Percentiles rank a stretch among this genome's conserved stretches.
phyloP scores from a whole-genome alignment of 148 eudicot species.

The Talinum fruticosum region DNA sequence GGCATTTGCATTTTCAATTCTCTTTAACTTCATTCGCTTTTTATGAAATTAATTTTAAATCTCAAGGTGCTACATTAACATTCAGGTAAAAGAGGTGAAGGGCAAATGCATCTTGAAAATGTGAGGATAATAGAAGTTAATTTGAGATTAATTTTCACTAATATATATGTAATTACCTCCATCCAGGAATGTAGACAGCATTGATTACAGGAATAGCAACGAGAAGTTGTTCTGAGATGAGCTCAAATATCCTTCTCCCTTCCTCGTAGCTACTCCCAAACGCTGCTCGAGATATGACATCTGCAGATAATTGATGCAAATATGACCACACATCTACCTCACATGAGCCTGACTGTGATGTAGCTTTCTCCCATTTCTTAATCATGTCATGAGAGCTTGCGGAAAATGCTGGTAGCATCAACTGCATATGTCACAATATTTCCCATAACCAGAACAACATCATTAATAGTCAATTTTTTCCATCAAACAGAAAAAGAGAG shows the following conservation, averaged over 20 bases:
- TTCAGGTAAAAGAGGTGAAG: too few relatives aligned
- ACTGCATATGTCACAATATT: constrained; percentile 7
- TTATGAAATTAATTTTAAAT: too few relatives aligned
- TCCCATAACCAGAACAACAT: too few relatives aligned
- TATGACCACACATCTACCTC: constrained; percentile 34
- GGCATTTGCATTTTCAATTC: too few relatives aligned
- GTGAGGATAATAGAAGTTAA: too few relatives aligned
- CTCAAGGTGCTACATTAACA: too few relatives aligned
- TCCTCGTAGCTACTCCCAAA: constrained; percentile 33
- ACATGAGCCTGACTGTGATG: constrained; percentile 16
- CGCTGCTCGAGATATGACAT: constrained; percentile 36
- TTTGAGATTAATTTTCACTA: too few relatives aligned
- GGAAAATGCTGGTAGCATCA: constrained; percentile 27
- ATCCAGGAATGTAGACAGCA: constrained; percentile 20
- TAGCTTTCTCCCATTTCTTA: constrained; percentile 30
- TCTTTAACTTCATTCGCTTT: too few relatives aligned
- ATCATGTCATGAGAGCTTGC: constrained; percentile 21
- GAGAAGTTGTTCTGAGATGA: constrained; percentile 23
- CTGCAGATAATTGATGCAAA: constrained; percentile 26
- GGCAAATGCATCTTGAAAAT: too few relatives aligned
- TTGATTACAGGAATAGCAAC: background rate
- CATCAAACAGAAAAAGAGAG: too few relatives aligned
- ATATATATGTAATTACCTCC: background rate
- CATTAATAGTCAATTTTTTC: too few relatives aligned
- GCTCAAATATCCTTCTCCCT: background rate